Percentiles rank a stretch among this genome's conserved stretches.
Conservation (phyloP, 179 eudicot genomes). For the Beta macrorhiza region DNA sequence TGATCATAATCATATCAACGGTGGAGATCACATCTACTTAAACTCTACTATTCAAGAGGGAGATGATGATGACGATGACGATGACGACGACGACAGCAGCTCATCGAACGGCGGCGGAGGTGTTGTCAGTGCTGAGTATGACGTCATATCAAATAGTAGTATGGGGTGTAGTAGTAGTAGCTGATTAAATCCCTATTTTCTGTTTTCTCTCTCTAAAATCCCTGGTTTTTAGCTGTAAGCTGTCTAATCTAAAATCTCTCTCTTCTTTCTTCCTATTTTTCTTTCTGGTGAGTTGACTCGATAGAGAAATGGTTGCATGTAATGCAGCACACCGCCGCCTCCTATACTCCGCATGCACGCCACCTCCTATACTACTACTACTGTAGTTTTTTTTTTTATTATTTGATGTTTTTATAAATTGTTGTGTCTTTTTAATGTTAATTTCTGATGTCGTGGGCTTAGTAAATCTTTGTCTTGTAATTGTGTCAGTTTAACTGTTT, state of each 20-base stretch:
- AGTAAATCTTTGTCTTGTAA: slow-evolving; percentile 19
- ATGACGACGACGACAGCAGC: not conserved
- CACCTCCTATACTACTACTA: not conserved
- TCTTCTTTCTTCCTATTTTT: not conserved
- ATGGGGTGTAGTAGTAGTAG: slow-evolving; percentile 14
- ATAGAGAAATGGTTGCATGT: slow-evolving; percentile 22
- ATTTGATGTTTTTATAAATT: not conserved
- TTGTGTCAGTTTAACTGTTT: slow-evolving; percentile 9
- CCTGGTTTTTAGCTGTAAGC: slow-evolving; percentile 11
- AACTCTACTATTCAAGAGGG: not conserved
- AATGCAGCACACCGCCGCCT: slow-evolving; percentile 30
- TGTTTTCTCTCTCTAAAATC: too few species aligned
- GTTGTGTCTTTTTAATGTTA: not conserved
- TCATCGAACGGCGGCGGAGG: slow-evolving; percentile 23
- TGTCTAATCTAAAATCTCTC: slow-evolving; percentile 14
- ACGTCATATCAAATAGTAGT: slow-evolving; percentile 1
- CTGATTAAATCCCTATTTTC: not conserved
- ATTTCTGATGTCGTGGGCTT: not conserved
- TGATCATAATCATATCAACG: slow-evolving; percentile 10
- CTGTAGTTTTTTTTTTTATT: not conserved
- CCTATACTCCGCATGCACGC: slow-evolving; percentile 17
- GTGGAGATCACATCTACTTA: not conserved
- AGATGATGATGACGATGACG: not conserved
- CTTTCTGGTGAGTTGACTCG: slow-evolving; percentile 15
- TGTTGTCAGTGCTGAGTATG: not conserved